These are phyloP conservation scores for Stromatinia cepivora DNA, from an alignment of 2,329 filamentous ascomycete species.

Conservation along the genomic window DNA sequence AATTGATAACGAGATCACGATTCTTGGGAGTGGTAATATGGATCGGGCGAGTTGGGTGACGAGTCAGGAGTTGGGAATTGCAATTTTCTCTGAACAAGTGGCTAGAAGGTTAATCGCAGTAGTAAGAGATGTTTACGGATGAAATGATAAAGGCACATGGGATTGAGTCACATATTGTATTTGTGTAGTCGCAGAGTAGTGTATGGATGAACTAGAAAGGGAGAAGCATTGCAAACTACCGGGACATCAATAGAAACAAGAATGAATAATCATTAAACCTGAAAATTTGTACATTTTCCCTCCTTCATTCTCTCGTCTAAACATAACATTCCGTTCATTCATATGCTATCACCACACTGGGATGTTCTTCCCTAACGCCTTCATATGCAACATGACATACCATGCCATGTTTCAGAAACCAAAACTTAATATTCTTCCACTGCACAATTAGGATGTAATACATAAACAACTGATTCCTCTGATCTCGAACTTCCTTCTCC, in stretches of 20 bases:
- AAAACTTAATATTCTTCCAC: slow-evolving; percentile 55
- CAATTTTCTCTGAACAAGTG: slow-evolving; percentile 48
- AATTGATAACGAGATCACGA: slow-evolving; percentile 65
- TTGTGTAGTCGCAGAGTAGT: too few relatives aligned
- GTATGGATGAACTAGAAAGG: not conserved
- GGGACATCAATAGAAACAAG: not conserved
- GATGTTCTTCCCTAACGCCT: not conserved
- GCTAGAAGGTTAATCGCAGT: slow-evolving; percentile 34
- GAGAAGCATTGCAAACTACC: not conserved
- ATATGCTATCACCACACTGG: not conserved
- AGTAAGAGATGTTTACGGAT: slow-evolving; percentile 25
- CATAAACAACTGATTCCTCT: slow-evolving; percentile 67
- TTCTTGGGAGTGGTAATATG: slow-evolving; percentile 80
- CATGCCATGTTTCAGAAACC: not conserved
- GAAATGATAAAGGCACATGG: not conserved
- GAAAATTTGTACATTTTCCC: not conserved
- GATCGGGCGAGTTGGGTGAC: slow-evolving; percentile 86
- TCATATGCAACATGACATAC: slow-evolving; percentile 15
- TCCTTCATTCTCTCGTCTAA: not conserved
- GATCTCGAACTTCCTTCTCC: slow-evolving; percentile 48
- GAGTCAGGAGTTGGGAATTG: slow-evolving; percentile 77
- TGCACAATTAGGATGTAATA: slow-evolving; percentile 91
- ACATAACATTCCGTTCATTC: not conserved
- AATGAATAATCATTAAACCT: not conserved
- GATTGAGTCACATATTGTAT: not conserved